Conservation (phyloP, 306 rosid genomes). For the Cajanus cajan region DNA sequence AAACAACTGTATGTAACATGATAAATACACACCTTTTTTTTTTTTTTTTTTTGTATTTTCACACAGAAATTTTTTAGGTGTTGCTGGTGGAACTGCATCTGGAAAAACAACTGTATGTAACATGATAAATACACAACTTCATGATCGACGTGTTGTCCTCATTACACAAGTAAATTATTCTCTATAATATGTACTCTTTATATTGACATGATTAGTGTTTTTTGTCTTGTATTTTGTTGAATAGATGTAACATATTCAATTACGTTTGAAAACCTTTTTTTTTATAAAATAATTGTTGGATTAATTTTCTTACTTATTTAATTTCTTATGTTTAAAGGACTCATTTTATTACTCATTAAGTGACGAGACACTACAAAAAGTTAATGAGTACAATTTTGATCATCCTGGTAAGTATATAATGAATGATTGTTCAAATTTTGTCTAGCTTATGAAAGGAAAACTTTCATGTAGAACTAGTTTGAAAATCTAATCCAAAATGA, state of each 20-base stretch:
- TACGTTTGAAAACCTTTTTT: background rate
- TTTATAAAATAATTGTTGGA: background rate
- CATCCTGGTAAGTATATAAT: slow-evolving; percentile 74
- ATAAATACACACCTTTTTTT: slow-evolving; percentile 61
- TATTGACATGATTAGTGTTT: background rate
- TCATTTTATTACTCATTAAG: slow-evolving; percentile 73
- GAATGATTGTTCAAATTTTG: background rate
- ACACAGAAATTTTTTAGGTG: slow-evolving; percentile 45
- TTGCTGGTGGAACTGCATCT: slow-evolving; percentile 95
- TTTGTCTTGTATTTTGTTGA: background rate
- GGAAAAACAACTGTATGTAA: slow-evolving; percentile 89
- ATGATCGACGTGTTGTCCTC: slow-evolving; percentile 79
- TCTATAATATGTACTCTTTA: background rate
- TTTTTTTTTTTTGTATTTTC: background rate
- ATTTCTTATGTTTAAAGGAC: slow-evolving; percentile 44
- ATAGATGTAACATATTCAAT: background rate
- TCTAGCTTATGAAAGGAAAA: background rate
- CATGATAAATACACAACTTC: slow-evolving; percentile 75
- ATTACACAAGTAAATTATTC: slow-evolving; percentile 70
- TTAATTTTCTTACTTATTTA: background rate
- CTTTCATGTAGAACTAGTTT: background rate
- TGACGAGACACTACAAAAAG: slow-evolving; percentile 39
- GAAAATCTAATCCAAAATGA: slow-evolving; percentile 1
- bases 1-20: slow-evolving; percentile 81
- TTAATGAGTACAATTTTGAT: slow-evolving; percentile 84